Conservation (phyloP, 345 rosid species). For the Aquilaria malaccensis region DNA sequence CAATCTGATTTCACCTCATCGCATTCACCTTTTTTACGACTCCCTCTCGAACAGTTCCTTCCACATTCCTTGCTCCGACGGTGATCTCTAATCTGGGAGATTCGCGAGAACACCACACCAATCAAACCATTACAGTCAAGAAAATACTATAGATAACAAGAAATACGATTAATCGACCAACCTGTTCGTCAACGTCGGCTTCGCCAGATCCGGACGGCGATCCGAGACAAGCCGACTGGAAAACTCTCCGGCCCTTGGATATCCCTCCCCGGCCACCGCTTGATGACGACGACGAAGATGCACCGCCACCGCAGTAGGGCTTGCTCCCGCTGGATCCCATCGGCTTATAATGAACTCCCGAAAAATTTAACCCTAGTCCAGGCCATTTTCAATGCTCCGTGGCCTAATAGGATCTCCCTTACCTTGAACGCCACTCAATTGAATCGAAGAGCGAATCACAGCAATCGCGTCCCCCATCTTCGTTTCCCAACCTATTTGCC, state of each 20-base stretch:
- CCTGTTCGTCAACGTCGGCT: conserved; percentile 30
- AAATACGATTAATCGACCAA: conserved; percentile 11
- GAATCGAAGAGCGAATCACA: no score
- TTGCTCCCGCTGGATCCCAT: conserved; percentile 92
- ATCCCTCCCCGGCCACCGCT: conserved; percentile 33
- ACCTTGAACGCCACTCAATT: conserved; percentile 10
- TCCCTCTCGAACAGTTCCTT: conserved; percentile 24
- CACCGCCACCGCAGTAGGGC: conserved; percentile 21
- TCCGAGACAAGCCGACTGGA: conserved; percentile 68
- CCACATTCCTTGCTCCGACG: conserved; percentile 29
- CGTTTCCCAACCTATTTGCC: not conserved
- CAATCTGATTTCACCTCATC: conserved; percentile 35
- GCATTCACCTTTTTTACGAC: conserved; percentile 17
- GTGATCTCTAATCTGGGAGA: conserved; percentile 6
- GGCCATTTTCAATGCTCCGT: conserved; percentile 3
- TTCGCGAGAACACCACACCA: not conserved
- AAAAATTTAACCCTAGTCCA: conserved; percentile 1
- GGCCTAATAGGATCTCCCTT: not conserved
- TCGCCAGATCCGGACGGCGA: conserved; percentile 52
- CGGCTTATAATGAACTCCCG: not conserved
- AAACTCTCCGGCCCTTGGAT: conserved; percentile 45
- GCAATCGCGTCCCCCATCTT: no score
- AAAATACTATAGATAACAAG: not conserved
- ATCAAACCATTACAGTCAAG: not conserved
- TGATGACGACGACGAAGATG: conserved; percentile 23